Base-by-base conservation (phyloP, 129 eudicot species). In the Rutidosis leptorrhynchoides region DNA sequence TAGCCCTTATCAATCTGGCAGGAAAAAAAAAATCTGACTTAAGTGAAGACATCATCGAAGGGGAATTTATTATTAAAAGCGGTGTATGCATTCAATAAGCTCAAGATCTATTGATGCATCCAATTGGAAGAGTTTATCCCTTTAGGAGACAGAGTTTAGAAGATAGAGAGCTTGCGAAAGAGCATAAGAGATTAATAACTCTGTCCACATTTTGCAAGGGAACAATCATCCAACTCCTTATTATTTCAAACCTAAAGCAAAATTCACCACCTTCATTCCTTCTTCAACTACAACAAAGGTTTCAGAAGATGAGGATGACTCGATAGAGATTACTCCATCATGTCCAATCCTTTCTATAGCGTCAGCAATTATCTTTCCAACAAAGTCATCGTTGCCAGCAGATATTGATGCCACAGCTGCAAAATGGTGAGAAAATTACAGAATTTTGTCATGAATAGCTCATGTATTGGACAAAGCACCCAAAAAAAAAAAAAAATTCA, bases 251-350 rank as follows among this genome's bases (percentile, higher is more conserved):
- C 45, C 10, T n/a, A n/a, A n/a, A n/a, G n/a, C n/a, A n/a, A n/a
- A n/a, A n/a, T n/a, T n/a, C n/a, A n/a, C n/a, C n/a, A 85, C 91
- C 91, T 85, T 85, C 87, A 82, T 85, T 68, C 92, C 92, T 52
- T 85, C 92, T 78, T 85, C 87, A 1, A 85, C 92, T 60, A 79
- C 87, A 74, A 85, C 85, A 9, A 87, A 79, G 37, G 93, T 85
- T 70, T 85, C 93, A 68, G 79, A 83, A 37, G 88, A 83, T 20
- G 84, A 83, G 12, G 88, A 83, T 32, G 88, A 83, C 80, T 83
- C 89, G 42, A 83, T 83, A 23, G 89, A 83, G 26, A 83, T 46
- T 1, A 83, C 89, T n/a, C n/a, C n/a, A n/a, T n/a, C n/a, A n/a
- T n/a, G n/a, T n/a, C n/a, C n/a, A n/a, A n/a, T n/a, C n/a, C n/a